Evolutionary conservation across 495 filamentous ascomycete genomes (phyloP), one percentile per base, ranked within the genome.

Genomic region (Hypoxylon fragiforme): DNA sequence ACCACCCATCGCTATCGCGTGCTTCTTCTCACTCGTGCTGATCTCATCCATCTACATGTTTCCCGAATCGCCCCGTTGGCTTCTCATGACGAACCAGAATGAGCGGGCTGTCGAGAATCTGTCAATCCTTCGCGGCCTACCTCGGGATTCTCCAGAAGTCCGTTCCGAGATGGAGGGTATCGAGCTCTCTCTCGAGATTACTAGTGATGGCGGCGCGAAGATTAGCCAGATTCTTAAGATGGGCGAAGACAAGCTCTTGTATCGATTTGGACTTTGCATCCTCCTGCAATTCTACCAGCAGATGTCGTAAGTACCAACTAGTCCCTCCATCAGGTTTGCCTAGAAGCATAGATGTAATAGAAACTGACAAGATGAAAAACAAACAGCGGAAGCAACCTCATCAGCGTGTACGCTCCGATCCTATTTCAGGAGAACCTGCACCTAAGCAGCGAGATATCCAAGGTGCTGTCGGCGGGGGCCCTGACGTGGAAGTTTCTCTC

Each of bases 381-480:
- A 6, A 3, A 21, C 20, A 62, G 72, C 7, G 81, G 83, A 19
- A 81, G 82, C 56, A 84, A 83, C 52, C 66, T 85, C 26, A 81
- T 85, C 37, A 79, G 79, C 13, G 81, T 84, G 47, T 85, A 85
- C 57, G 78, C 80, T 0, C 77, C 82, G 0, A 77, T 76, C 3
- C 80, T 87, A 46, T 84, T 82, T 65, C 66, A 84, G 41, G 72
- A 84, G 64, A 77, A 78, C 36, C 78, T 86, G 14, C 71, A 76
- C 1, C 67, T 86, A 3, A 70, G 68, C 19, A 50, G 49, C 12
- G 68, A 71, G 53, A 22, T 67, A 7, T 64, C 64, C 14, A 65
- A 73, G 2, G 49, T 78, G 8, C 65, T 79, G 12, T 68, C 73
- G 5, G 75, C 66, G 6, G 63, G 67, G 31, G 67, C 68, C 50